Conservation (phyloP, 768 basidiomycete genomes). For the Trametes gibbosa region DNA sequence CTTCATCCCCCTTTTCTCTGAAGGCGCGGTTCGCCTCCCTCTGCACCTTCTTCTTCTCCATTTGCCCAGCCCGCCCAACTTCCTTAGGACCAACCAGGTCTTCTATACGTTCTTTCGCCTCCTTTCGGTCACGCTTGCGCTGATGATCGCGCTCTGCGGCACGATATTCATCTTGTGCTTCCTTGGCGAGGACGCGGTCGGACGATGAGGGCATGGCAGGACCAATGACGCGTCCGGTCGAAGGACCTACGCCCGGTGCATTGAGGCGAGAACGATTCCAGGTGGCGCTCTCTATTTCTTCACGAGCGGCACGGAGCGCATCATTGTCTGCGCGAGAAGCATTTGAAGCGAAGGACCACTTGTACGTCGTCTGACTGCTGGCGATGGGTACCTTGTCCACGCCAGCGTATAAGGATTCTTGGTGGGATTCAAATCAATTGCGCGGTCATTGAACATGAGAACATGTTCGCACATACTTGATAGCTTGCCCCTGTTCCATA, state of each 20-base stretch:
- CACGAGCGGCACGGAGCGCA: constrained; percentile 57
- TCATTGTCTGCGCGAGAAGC: constrained; percentile 54
- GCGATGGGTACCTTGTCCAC: constrained; percentile 57
- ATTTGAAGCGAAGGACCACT: constrained; percentile 83
- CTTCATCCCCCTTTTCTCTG: constrained; percentile 71
- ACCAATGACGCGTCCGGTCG: constrained; percentile 51
- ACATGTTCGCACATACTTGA: constrained; percentile 42
- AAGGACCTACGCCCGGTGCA: constrained; percentile 10
- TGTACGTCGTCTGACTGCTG: constrained; percentile 75
- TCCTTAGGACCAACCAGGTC: constrained; percentile 79
- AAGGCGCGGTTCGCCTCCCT: constrained; percentile 71
- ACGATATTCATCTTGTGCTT: constrained; percentile 51
- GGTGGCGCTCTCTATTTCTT: constrained; percentile 52
- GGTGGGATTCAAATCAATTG: background rate
- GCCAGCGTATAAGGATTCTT: constrained; percentile 60
- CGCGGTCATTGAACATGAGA: no score
- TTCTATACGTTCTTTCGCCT: constrained; percentile 68
- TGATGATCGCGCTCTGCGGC: constrained; percentile 52
- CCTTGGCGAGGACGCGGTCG: constrained; percentile 69
- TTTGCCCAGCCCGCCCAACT: constrained; percentile 77
- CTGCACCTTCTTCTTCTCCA: constrained; percentile 80
- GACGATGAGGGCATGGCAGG: constrained; percentile 68
- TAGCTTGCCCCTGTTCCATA: constrained; percentile 81
- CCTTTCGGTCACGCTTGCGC: constrained; percentile 65
- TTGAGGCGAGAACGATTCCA: constrained; percentile 26